A percentile compares a stretch with the other conserved stretches of the same genome.
phyloP scores from a whole-genome alignment of 495 filamentous ascomycete species.

The Hypoxylon fuscum region DNA sequence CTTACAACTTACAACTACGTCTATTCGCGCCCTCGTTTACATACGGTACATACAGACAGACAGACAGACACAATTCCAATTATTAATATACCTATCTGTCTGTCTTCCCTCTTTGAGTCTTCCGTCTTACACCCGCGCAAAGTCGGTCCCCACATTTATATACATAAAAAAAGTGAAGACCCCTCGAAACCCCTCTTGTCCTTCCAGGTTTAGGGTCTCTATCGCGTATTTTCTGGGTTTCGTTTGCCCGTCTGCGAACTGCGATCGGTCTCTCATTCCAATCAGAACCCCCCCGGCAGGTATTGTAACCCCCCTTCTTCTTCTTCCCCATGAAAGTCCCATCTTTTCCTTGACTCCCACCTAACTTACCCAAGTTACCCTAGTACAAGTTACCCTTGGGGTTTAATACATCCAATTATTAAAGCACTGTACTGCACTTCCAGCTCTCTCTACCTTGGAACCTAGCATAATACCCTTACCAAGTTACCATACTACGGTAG shows the following conservation, averaged over 20 bases:
- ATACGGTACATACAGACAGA: background rate
- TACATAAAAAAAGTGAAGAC: slow-evolving; percentile 24
- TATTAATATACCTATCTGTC: slow-evolving; percentile 20
- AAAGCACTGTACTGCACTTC: too few relatives aligned
- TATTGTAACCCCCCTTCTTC: slow-evolving; percentile 26
- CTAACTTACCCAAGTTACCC: slow-evolving; percentile 20
- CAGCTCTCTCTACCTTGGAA: too few relatives aligned
- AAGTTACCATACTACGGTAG: too few relatives aligned
- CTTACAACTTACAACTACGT: background rate
- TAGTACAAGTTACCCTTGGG: slow-evolving; percentile 6
- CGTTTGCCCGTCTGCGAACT: slow-evolving; percentile 32
- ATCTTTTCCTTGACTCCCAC: slow-evolving; percentile 7
- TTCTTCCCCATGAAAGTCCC: slow-evolving; percentile 2
- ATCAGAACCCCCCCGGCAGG: slow-evolving; percentile 27
- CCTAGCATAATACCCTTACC: too few relatives aligned
- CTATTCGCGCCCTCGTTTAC: background rate
- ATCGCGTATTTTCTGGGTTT: slow-evolving; percentile 11
- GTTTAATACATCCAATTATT: slow-evolving; percentile 23
- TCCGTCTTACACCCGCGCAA: slow-evolving; percentile 21
- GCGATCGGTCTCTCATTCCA: slow-evolving; percentile 34
- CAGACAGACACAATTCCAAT: background rate
- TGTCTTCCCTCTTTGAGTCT: background rate
- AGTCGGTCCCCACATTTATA: slow-evolving; percentile 33
- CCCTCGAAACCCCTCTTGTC: slow-evolving; percentile 17
- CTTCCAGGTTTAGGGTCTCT: slow-evolving; percentile 4